Percentiles rank a stretch among this genome's conserved stretches.
phyloP scores from a whole-genome alignment of 2,329 filamentous ascomycete species.

The Xylaria sp. region DNA sequence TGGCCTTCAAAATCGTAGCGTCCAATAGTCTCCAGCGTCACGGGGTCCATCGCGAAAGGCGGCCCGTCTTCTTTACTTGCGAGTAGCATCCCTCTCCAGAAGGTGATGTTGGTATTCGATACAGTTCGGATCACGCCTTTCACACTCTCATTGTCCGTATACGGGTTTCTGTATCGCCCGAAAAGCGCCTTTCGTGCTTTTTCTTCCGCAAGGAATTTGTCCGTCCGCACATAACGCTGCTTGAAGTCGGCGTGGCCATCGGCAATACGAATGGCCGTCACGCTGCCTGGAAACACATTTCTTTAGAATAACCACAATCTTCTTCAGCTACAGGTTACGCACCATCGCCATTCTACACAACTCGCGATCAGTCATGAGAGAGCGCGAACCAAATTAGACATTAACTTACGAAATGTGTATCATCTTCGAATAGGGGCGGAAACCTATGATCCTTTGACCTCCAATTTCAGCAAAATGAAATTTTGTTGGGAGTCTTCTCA shows the following conservation, averaged over 20 bases:
- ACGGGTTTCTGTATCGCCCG: constrained; percentile 67
- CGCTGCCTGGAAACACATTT: constrained; percentile 51
- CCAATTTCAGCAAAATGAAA: not conserved
- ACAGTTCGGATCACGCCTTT: constrained; percentile 66
- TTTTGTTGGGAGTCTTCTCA: not conserved
- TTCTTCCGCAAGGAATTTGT: constrained; percentile 50
- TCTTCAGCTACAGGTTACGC: constrained; percentile 12
- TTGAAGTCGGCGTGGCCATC: constrained; percentile 56
- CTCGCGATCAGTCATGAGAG: constrained; percentile 14
- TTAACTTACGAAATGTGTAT: constrained; percentile 53
- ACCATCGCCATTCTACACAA: constrained; percentile 46
- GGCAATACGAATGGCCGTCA: constrained; percentile 55
- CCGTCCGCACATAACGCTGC: constrained; percentile 57
- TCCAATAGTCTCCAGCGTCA: constrained; percentile 61
- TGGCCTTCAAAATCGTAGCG: constrained; percentile 65
- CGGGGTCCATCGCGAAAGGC: constrained; percentile 63
- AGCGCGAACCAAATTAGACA: not conserved
- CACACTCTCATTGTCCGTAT: constrained; percentile 66
- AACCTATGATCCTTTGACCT: constrained; percentile 58
- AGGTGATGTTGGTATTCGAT: constrained; percentile 69
- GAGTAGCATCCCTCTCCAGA: constrained; percentile 65
- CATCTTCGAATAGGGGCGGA: constrained; percentile 65
- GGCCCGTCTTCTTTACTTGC: constrained; percentile 66
- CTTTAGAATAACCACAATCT: constrained; percentile 32
- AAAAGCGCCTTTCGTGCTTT: constrained; percentile 55